Base-by-base conservation (phyloP, 352 stramenopile species). In the Thalassiosira ordinaria region DNA sequence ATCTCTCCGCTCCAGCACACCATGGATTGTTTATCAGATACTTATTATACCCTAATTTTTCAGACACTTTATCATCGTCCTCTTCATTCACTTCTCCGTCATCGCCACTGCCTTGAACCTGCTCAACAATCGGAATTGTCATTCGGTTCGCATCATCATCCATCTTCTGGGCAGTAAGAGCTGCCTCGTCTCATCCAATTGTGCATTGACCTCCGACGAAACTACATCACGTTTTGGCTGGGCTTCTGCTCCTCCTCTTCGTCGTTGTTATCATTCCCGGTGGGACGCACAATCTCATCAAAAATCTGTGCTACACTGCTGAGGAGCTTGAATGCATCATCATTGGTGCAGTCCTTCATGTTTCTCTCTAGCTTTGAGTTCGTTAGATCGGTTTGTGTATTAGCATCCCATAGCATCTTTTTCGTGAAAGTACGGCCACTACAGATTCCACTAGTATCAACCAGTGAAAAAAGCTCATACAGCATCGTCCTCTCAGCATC, bases 41-140 rank as follows among this genome's bases (percentile, higher is more conserved):
- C 37, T 46, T 46, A 46, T 46, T 46, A 46, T 46, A 46, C 37
- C 37, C 37, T 14, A 46, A 46, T 14, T 46, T 46, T 46, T 46
- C 37, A 46, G 37, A 14, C 37, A 7, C 37, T 7, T 46, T 7
- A 14, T 46, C 14, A 14, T 46, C 14, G 37, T 46, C 14, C 7
- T 46, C 14, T 46, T 14, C 37, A 14, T 14, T 14, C 7, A 14
- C 37, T 7, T 46, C 14, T 46, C 14, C 37, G 14, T 46, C 14
- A 14, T 46, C 37, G 37, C 7, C 14, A 14, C 7, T 46, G 37
- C 14, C 37, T 14, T 14, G 7, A 46, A 46, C 37, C 37, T 7
- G 37, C 7, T 46, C 37, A 14, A 46, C 14, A 14, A 46, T 46
- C 7, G 37, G 37, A 14, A 46, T 46, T 7, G 37, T 46, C 37